phyloP scores from a whole-genome alignment of 495 filamentous ascomycete genomes.

The Penicillium egyptiacum region DNA sequence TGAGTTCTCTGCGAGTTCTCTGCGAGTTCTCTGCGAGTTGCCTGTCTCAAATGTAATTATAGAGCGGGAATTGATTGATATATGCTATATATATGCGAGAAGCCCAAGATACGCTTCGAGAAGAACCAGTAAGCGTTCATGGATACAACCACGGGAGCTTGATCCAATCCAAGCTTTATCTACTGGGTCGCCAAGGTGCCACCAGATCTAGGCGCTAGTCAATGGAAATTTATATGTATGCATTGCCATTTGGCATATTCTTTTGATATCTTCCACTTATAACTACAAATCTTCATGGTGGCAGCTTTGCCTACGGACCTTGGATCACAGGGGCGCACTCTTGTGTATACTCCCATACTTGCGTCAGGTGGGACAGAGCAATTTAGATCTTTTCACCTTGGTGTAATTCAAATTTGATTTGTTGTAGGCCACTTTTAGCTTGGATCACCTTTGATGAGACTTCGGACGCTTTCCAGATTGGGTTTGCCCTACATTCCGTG shows the following conservation, averaged over 20 bases:
- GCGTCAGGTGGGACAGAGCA: neutral
- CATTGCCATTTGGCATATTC: neutral
- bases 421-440: neutral
- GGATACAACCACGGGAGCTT: no score
- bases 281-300: neutral
- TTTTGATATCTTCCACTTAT: no score
- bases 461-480: neutral
- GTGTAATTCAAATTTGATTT: neutral
- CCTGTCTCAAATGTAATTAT: neutral
- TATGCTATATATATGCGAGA: neutral
- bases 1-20: neutral
- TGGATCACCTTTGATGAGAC: neutral
- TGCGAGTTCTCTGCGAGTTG: neutral
- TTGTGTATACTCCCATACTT: neutral
- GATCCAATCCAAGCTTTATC: neutral
- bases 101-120: neutral
- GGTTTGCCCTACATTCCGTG: neutral
- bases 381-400: neutral
- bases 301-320: neutral
- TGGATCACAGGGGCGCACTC: neutral
- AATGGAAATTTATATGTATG: neutral
- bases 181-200: neutral
- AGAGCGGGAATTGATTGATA: neutral
- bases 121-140: no score
- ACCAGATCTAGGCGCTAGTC: neutral